A percentile compares a stretch with the other conserved stretches of the same genome.
Evolutionary conservation across 139 green algal species (phyloP).

Genomic region (Picochlorum sp.): DNA sequence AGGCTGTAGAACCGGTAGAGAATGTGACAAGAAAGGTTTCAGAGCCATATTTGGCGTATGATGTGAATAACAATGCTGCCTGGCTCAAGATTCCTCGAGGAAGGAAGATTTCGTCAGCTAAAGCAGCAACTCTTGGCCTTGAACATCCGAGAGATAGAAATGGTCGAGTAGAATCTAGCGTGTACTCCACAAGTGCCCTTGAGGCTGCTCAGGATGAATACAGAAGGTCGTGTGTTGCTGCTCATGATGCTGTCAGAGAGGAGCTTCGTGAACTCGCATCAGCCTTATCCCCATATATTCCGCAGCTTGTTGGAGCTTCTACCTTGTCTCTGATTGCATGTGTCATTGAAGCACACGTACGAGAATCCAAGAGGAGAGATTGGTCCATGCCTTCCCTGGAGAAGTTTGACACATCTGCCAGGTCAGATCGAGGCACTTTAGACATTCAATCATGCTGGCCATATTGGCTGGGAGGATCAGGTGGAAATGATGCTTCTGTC

Average conservation of each 20-base stretch:
- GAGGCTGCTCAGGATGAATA: constrained; percentile 44
- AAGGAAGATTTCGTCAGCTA: constrained; percentile 8
- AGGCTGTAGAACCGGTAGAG: neutral
- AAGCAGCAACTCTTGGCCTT: constrained; percentile 7
- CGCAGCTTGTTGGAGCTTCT: constrained; percentile 28
- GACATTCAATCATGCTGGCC: constrained; percentile 46
- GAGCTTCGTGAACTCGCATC: constrained; percentile 31
- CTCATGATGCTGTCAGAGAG: constrained; percentile 18
- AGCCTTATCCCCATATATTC: constrained; percentile 23
- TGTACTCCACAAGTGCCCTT: constrained; percentile 23
- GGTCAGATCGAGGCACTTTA: constrained; percentile 21
- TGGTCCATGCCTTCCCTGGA: constrained; percentile 32
- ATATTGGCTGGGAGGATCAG: constrained; percentile 65
- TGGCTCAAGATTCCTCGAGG: constrained; percentile 30
- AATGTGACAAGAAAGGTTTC: neutral
- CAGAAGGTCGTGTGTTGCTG: constrained; percentile 24
- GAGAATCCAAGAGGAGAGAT: constrained; percentile 21
- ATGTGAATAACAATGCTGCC: constrained; percentile 34
- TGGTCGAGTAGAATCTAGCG: constrained; percentile 23
- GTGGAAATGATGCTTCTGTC: constrained; percentile 9
- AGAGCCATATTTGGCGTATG: neutral
- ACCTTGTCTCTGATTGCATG: constrained; percentile 33
- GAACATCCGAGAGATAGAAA: constrained; percentile 37
- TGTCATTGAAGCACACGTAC: constrained; percentile 35
- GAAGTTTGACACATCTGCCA: neutral